A percentile compares a stretch with the other conserved stretches of the same genome.
phyloP scores from a whole-genome alignment of 495 filamentous ascomycete genomes.

The Cercophora scortea region DNA sequence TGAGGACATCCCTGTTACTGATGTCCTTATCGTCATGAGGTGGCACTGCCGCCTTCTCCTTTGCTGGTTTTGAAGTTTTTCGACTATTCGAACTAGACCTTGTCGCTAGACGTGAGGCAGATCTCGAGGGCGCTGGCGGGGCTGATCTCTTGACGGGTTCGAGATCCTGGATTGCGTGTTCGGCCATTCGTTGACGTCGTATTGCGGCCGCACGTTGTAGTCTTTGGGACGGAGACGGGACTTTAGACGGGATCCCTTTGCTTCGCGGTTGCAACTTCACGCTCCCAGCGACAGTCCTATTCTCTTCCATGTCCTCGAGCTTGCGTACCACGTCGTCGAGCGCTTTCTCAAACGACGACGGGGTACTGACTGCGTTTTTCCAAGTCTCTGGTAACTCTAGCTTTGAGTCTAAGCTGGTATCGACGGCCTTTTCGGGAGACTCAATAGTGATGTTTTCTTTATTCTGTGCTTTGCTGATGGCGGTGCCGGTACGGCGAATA shows the following conservation, averaged over 20 bases:
- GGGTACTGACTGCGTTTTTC: conserved; percentile 19
- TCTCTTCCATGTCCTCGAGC: conserved; percentile 23
- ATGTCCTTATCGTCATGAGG: conserved; percentile 23
- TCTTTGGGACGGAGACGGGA: conserved; percentile 7
- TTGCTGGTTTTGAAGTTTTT: not conserved
- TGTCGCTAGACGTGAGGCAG: not conserved
- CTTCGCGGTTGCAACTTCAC: too few species aligned
- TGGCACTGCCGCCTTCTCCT: not conserved
- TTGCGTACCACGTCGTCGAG: conserved; percentile 28
- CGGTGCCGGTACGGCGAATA: not conserved
- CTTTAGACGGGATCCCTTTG: not conserved
- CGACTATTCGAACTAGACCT: not conserved
- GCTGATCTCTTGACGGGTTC: too few species aligned
- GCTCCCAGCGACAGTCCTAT: not conserved
- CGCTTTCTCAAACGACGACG: conserved; percentile 28
- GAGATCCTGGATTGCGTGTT: too few species aligned
- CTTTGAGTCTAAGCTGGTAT: conserved; percentile 7
- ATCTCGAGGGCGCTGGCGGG: not conserved
- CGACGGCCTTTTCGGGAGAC: not conserved
- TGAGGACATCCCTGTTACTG: conserved; percentile 35
- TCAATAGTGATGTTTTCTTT: not conserved
- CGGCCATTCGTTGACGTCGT: conserved; percentile 8
- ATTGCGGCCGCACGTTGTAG: conserved; percentile 9
- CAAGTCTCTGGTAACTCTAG: conserved; percentile 22
- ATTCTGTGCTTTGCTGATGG: not conserved